Evolutionary conservation across 1,284 basidiomycete genomes (phyloP), one percentile per base, ranked within the genome.

Genomic region (Cutaneotrichosporon cutaneum): DNA sequence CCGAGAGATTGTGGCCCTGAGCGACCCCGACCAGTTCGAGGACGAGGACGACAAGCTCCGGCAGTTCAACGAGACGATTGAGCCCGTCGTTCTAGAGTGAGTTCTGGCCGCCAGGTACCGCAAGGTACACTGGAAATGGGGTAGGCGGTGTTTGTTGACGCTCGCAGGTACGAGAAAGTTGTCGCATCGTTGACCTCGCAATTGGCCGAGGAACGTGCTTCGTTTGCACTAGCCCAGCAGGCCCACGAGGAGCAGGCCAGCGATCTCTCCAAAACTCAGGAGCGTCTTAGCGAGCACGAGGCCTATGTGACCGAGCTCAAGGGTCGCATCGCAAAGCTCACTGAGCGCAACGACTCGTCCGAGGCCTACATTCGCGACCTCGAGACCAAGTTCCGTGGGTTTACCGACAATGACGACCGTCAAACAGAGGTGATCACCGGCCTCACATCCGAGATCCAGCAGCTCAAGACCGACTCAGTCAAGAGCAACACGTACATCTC

Each of bases 61-160:
- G 27, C 91, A 90, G 77, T 98, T 97, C 75, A 91, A 96, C 72
- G 90, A 94, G 77, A 95, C 96, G 61, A 94, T 98, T 22, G 94
- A 94, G 39, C 95, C 95, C 8, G 93, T 99, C 70, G 97, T 99
- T 63, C 89, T 95, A 77, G 95, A 98, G 82, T 75, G 58, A 70
- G 69, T 69, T 48, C 13, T 35, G 24, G 22, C 32, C 33, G 6
- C 45, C 36, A 57, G 52, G 27, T 32, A 51, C 48, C 50, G 24
- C 44, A 11, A 32, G 24, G 22, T n/a, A 52, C 36, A 55, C 26
- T 21, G 39, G 22, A 36, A 30, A 18, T 52, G 48, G 44, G 21
- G 30, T 14, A 21, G 10, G 16, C n/a, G 16, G 8, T 22, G n/a
- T 30, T 32, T 44, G 24, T 53, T 56, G 39, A 62, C 58, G n/a